A percentile compares a stretch with the other conserved stretches of the same genome.
Conservation (phyloP, 805 yeast species). For the Candida railenensis region DNA sequence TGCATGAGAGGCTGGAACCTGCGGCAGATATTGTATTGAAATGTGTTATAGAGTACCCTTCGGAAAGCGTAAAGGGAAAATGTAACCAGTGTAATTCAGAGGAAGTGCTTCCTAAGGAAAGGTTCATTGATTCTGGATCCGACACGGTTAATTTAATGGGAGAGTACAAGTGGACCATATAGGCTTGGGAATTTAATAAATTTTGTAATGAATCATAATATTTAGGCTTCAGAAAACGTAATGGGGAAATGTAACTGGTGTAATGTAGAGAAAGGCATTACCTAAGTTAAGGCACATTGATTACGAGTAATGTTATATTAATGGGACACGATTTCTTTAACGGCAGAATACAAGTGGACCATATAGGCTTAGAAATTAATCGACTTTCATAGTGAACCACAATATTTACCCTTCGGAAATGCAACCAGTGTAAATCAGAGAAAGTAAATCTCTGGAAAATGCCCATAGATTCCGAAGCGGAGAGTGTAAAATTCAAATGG, state of each 20-base stretch:
- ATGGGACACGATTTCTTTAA: too few species aligned
- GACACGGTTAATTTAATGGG: conserved; percentile 28
- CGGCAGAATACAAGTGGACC: too few species aligned
- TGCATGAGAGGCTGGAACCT: background rate
- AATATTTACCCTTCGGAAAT: too few species aligned
- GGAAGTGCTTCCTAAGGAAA: background rate
- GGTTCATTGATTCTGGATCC: background rate
- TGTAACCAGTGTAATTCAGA: background rate
- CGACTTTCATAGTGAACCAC: too few species aligned
- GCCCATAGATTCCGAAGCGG: background rate
- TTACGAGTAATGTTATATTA: too few species aligned
- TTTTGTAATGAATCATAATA: too few species aligned
- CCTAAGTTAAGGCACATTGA: too few species aligned
- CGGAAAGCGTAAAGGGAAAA: background rate
- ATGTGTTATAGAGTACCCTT: background rate
- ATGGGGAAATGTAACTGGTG: conserved; percentile 1
- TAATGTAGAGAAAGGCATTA: too few species aligned
- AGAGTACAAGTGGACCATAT: conserved; percentile 27
- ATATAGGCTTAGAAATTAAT: too few species aligned
- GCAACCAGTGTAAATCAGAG: background rate
- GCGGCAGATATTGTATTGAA: background rate
- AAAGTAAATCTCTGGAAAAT: background rate
- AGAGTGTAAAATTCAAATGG: conserved; percentile 27
- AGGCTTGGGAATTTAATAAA: too few species aligned
- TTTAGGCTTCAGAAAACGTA: background rate